Evolutionary conservation across 148 eudicot species (phyloP).

Genomic region (Rhododendron simsii): DNA sequence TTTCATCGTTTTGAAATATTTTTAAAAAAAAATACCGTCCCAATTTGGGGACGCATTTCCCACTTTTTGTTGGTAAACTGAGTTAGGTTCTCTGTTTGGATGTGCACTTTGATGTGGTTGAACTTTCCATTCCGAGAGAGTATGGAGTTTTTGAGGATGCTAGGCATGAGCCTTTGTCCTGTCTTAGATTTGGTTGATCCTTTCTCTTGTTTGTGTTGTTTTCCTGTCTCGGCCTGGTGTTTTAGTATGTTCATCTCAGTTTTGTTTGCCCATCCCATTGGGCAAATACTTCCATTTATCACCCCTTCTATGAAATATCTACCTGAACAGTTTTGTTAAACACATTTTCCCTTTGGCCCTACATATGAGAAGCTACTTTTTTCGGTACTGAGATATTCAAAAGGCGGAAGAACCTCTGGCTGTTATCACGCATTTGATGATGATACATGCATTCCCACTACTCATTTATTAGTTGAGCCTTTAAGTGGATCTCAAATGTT

Average conservation of each 20-base stretch:
- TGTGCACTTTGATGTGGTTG: not conserved
- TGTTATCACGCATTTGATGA: not conserved
- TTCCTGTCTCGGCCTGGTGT: not conserved
- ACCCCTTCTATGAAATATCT: not conserved
- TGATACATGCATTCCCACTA: not conserved
- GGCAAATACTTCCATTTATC: not conserved
- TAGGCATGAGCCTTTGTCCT: not conserved
- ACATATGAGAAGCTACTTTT: not conserved
- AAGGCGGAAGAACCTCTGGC: not conserved
- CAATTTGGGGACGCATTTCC: not conserved
- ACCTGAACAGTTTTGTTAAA: not conserved
- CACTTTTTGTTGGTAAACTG: not conserved
- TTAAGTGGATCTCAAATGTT: not conserved
- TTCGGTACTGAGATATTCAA: not conserved
- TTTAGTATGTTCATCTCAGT: not conserved
- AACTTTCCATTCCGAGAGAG: not conserved
- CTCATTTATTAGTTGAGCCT: not conserved
- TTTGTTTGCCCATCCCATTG: not conserved
- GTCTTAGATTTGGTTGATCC: conserved; percentile 1
- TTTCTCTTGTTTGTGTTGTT: not conserved
- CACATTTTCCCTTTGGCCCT: not conserved
- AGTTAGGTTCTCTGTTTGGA: not conserved
- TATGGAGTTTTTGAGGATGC: not conserved
- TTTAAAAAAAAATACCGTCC: not conserved
- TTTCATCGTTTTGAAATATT: not conserved